These are phyloP conservation scores for Vigna unguiculata DNA, from an alignment of 306 rosid species.

Conservation along the genomic window DNA sequence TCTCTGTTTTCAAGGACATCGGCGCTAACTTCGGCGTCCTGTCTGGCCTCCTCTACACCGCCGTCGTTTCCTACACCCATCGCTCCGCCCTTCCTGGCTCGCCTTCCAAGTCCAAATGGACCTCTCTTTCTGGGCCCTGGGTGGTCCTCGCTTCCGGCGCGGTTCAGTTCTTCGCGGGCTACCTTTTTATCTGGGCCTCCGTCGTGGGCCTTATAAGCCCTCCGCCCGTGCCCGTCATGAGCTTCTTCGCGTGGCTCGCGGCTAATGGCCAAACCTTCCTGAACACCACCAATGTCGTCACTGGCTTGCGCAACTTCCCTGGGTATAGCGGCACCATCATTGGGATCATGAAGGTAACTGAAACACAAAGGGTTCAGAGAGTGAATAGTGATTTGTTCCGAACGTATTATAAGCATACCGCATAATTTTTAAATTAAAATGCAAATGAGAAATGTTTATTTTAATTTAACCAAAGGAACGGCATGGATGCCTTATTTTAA, in stretches of 20 bases:
- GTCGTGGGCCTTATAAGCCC: slow-evolving; percentile 65
- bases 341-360: slow-evolving; percentile 78
- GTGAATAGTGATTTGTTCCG: neutral
- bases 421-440: neutral
- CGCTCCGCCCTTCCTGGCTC: neutral
- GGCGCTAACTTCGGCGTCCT: slow-evolving; percentile 86
- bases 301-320: slow-evolving; percentile 72
- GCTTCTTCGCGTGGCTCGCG: slow-evolving; percentile 66
- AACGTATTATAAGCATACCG: neutral
- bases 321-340: slow-evolving; percentile 79
- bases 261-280: slow-evolving; percentile 80
- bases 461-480: neutral
- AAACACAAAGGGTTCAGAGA: neutral
- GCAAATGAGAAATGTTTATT: neutral
- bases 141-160: slow-evolving; percentile 68
- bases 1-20: slow-evolving; percentile 92
- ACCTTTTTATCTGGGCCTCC: slow-evolving; percentile 75
- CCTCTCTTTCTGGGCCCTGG: slow-evolving; percentile 69
- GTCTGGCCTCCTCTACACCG: slow-evolving; percentile 83
- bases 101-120: slow-evolving; percentile 42
- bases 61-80: slow-evolving; percentile 48
- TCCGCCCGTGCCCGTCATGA: slow-evolving; percentile 73
- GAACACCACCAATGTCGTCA: slow-evolving; percentile 77
- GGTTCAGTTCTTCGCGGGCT: slow-evolving; percentile 68
- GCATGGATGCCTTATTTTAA: neutral